These are phyloP conservation scores for Rhodotorula sp. DNA, from an alignment of 1,284 basidiomycete genomes.

Conservation along the genomic window DNA sequence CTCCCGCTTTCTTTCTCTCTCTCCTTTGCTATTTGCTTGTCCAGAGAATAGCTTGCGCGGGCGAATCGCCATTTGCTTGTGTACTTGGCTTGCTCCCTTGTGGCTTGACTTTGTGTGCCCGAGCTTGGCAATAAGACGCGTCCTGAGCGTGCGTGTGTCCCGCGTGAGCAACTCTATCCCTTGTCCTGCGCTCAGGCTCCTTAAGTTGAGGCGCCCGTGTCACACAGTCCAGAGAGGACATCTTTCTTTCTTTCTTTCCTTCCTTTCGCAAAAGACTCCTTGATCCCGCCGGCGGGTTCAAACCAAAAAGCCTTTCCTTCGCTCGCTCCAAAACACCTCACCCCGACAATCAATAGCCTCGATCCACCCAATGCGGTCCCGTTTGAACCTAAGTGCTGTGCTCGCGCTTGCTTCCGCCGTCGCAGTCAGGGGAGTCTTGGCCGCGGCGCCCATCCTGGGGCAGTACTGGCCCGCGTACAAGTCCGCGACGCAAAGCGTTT, in stretches of 20 bases:
- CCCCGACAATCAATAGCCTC: background rate
- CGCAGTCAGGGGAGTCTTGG: too few species aligned
- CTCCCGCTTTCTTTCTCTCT: too few species aligned
- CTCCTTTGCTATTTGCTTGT: too few species aligned
- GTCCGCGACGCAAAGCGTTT: background rate
- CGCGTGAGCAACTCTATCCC: background rate
- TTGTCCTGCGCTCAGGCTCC: background rate
- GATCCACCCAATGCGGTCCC: background rate
- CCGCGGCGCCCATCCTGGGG: background rate
- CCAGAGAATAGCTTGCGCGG: too few species aligned
- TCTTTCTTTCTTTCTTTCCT: too few species aligned
- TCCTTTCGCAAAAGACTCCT: too few species aligned
- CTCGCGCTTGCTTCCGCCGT: background rate
- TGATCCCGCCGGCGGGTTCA: too few species aligned
- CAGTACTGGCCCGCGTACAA: slow-evolving; percentile 35
- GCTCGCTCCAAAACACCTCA: background rate
- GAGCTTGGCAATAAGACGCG: background rate
- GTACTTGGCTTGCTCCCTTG: background rate
- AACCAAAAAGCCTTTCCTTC: too few species aligned
- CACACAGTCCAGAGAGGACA: too few species aligned
- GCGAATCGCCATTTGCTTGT: too few species aligned
- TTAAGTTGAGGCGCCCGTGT: too few species aligned
- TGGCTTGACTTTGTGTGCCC: background rate
- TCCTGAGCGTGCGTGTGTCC: background rate
- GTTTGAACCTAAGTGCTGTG: background rate